Base-by-base conservation (phyloP, 345 rosid genomes). In the Populus alba region DNA sequence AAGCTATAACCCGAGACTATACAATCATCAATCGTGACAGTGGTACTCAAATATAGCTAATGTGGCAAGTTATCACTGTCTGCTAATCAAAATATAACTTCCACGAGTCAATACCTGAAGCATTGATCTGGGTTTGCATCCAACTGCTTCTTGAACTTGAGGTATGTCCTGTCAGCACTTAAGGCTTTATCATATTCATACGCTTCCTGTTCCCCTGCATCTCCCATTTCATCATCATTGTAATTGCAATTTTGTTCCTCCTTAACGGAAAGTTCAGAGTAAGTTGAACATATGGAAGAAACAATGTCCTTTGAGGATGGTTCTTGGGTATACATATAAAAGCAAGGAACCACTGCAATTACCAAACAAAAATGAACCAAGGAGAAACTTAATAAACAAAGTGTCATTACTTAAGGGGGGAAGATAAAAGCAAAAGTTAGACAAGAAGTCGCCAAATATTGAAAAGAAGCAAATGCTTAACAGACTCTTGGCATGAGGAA, bases 111-210 rank as follows among this genome's bases (percentile, higher is more conserved):
- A 77, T 79, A 96, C 99, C 98, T 90, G 88, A 94, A 92, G 88
- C 99, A 94, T 76, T 96, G 99, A 59, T 92, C 88, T 0, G 97
- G 97, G 55, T 88, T 78, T 38, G 87, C 87, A 87, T 96, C 99
- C 87, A 94, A 75, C 76, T 83, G 85, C 81, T 94, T 96, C 74
- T 92, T 84, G 86, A 92, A 92, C 91, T 96, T 96, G 77, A 96
- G 94, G 84, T 90, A 96, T 71, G 90, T 88, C 80, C 98, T 89
- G 83, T 96, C 98, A 59, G 91, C 97, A 75, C 87, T 83, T 80
- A 91, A 67, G 39, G 99, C 95, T 87, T 80, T 85, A 86, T 94
- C 98, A 71, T 94, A 88, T 73, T 96, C 99, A 83, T 91, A 96
- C 22, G 43, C 75, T 85, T 96, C 99, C 25, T 81, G 88, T 39